These are phyloP conservation scores for Diphasiastrum complanatum DNA, from an alignment of 83 land plant species.

Conservation along the genomic window DNA sequence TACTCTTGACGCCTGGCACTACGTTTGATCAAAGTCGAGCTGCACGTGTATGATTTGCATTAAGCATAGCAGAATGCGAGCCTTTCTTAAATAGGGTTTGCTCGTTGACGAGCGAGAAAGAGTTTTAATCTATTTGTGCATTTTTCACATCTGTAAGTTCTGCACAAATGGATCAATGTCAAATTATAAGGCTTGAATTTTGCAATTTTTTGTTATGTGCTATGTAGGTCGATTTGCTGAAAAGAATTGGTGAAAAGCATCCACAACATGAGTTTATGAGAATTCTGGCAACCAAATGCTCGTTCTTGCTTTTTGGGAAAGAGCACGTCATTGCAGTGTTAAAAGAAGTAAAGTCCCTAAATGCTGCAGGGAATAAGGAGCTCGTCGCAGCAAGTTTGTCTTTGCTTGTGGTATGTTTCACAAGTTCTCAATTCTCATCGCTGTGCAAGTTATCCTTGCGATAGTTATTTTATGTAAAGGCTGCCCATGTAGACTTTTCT, in stretches of 20 bases:
- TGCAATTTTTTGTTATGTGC: background rate
- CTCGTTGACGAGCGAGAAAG: too few species aligned
- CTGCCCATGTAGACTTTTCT: too few species aligned
- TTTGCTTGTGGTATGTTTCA: conserved; percentile 67
- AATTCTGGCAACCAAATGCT: conserved; percentile 51
- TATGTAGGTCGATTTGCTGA: conserved; percentile 55
- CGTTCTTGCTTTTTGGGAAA: conserved; percentile 46
- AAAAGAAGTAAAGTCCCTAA: conserved; percentile 19
- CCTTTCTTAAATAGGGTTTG: too few species aligned
- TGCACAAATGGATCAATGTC: background rate
- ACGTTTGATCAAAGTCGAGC: conserved; percentile 24
- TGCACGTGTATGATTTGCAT: conserved; percentile 50
- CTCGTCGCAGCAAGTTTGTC: conserved; percentile 28
- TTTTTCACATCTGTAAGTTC: background rate
- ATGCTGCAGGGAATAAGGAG: conserved; percentile 26
- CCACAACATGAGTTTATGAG: conserved; percentile 53
- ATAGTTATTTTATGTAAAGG: too few species aligned
- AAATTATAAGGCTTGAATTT: background rate
- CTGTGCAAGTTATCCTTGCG: too few species aligned
- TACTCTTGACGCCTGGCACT: conserved; percentile 41
- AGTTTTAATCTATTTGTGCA: background rate
- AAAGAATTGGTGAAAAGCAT: conserved; percentile 55
- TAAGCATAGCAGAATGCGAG: too few species aligned
- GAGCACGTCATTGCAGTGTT: conserved; percentile 49
- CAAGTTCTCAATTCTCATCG: too few species aligned